Evolutionary conservation across 73 alveolate genomes (phyloP), one percentile per base, ranked within the genome.

Genomic region (Symbiodinium pilosum): DNA sequence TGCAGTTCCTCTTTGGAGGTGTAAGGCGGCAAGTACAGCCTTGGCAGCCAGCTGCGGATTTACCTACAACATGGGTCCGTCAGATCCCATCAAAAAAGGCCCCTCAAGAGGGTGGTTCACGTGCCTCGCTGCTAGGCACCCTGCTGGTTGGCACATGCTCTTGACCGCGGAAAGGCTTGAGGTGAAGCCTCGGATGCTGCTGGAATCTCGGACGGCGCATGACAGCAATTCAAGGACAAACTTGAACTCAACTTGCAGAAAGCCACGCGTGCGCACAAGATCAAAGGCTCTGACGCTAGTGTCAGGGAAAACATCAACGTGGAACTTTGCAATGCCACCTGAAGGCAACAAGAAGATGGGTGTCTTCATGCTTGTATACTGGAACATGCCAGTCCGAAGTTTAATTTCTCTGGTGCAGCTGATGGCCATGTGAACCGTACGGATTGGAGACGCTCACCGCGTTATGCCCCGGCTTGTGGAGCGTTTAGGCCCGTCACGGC

Each of bases 21-120:
- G 85, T 99, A 99, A 51, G 99, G 99, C 7, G 99, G 99, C 93
- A 99, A 68, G 94, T 99, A 85, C 84, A 99, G 99, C 97, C 97
- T 91, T 9, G 38, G 34, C 64, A 30, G 26, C 47, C 47, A 40
- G 28, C 9, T n/a, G n/a, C n/a, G n/a, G n/a, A n/a, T n/a, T n/a
- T n/a, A 9, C 84, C 84, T 9, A 8, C 84, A 69, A 7, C 84
- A 14, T 30, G 39, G 84, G 12, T 16, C 41, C 18, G n/a, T 24
- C 16, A 14, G 16, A 9, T 69, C n/a, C 84, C 18, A 30, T 14
- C 16, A 30, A 40, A 69, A 11, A n/a, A n/a, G n/a, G n/a, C n/a
- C n/a, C n/a, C n/a, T n/a, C n/a, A n/a, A n/a, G n/a, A n/a, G n/a
- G n/a, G n/a, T n/a, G n/a, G n/a, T n/a, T n/a, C n/a, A n/a, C n/a